These are phyloP conservation scores for Simmondsia chinensis DNA, from an alignment of 148 eudicot species.

Conservation along the genomic window DNA sequence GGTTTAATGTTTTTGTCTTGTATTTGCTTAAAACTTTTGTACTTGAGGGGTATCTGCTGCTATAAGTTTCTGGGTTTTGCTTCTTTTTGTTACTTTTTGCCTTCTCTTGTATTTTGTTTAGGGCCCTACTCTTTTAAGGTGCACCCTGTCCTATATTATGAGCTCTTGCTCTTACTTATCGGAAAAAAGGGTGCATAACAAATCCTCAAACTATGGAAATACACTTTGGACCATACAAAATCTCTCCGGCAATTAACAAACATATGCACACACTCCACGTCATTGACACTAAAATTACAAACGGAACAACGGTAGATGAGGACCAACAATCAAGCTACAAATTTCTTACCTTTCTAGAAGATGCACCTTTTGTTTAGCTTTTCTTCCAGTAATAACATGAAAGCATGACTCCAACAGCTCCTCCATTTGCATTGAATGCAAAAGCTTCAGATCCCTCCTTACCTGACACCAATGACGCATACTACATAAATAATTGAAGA, in stretches of 20 bases:
- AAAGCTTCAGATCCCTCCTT: slow-evolving; percentile 70
- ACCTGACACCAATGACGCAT: slow-evolving; percentile 35
- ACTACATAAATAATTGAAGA: not conserved
- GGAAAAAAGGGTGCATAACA: no score
- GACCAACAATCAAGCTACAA: not conserved
- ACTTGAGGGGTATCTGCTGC: no score
- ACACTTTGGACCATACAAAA: no score
- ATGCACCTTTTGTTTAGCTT: slow-evolving; percentile 68
- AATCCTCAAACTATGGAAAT: no score
- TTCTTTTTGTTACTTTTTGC: no score
- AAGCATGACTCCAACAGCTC: slow-evolving; percentile 63
- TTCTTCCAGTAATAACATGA: slow-evolving; percentile 47
- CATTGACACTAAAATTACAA: not conserved
- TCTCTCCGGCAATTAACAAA: not conserved
- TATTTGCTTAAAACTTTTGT: no score
- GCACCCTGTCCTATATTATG: no score
- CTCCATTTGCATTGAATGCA: slow-evolving; percentile 47
- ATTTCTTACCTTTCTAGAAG: slow-evolving; percentile 70
- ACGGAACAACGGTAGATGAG: not conserved
- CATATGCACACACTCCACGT: not conserved
- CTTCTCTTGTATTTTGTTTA: no score
- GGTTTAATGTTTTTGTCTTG: no score
- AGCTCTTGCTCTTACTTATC: no score
- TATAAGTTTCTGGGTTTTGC: no score
- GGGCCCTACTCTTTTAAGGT: no score